These are phyloP conservation scores for Suillus ampliporus DNA, from an alignment of 768 basidiomycete genomes.

Conservation along the genomic window DNA sequence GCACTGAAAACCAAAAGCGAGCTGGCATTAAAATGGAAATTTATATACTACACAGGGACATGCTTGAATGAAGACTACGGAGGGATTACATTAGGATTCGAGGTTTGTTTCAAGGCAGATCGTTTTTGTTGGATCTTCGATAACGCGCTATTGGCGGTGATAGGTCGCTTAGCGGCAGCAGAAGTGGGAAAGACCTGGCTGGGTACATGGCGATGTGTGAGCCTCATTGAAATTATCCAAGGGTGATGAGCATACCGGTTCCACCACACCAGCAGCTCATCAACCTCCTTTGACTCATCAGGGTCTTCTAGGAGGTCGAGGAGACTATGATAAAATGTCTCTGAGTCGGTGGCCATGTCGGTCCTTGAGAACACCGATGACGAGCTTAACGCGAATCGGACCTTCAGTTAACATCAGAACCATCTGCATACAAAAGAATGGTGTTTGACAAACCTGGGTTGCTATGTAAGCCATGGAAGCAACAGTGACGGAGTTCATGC, in stretches of 20 bases:
- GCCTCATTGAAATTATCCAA: neutral
- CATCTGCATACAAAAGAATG: neutral
- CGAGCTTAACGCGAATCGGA: conserved; percentile 18
- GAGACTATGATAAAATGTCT: conserved; percentile 19
- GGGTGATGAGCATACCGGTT: conserved; percentile 19
- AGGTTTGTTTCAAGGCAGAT: neutral
- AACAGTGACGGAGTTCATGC: conserved; percentile 19
- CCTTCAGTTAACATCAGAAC: neutral
- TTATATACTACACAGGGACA: neutral
- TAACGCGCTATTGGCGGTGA: conserved; percentile 3
- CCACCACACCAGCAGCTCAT: conserved; percentile 15
- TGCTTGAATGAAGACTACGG: neutral
- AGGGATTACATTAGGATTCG: neutral
- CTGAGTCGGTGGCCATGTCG: conserved; percentile 19
- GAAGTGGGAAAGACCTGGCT: conserved; percentile 3
- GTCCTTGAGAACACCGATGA: conserved; percentile 19
- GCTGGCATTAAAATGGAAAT: neutral
- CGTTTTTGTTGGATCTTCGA: neutral
- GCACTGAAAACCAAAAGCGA: neutral
- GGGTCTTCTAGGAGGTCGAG: conserved; percentile 19
- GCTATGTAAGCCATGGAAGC: conserved; percentile 29
- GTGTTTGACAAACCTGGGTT: conserved; percentile 17
- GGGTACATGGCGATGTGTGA: neutral
- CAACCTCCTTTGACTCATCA: conserved; percentile 16
- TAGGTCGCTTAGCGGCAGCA: neutral